Evolutionary conservation across 2,329 filamentous ascomycete species (phyloP).

Genomic region (Emergomyces africanus): DNA sequence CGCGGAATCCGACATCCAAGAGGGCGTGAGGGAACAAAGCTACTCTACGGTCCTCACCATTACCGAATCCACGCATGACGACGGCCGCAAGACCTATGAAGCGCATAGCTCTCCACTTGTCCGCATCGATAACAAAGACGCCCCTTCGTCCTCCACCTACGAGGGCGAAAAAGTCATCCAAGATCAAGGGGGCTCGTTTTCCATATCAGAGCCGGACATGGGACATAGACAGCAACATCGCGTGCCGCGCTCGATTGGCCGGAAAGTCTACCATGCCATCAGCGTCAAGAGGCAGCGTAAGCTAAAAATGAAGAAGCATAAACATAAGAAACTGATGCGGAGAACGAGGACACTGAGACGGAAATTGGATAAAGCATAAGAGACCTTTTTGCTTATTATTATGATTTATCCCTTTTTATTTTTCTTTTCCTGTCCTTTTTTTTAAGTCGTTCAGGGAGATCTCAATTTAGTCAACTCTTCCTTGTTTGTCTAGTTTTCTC

Average conservation of each 20-base stretch:
- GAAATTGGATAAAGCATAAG: constrained; percentile 56
- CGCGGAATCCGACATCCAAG: constrained; percentile 16
- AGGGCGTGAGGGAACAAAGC: constrained; percentile 23
- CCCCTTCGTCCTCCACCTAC: constrained; percentile 18
- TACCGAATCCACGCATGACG: constrained; percentile 39
- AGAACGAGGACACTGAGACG: constrained; percentile 76
- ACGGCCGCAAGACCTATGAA: constrained; percentile 40
- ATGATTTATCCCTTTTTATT: neutral
- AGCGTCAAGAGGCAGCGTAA: constrained; percentile 87
- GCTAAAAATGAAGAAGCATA: constrained; percentile 99
- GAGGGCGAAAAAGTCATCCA: constrained; percentile 11
- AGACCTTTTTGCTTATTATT: neutral
- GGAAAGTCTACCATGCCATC: constrained; percentile 63
- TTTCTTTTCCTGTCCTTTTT: neutral
- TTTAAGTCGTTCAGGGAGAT: neutral
- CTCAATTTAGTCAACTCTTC: neutral
- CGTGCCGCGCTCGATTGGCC: constrained; percentile 47
- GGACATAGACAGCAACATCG: constrained; percentile 57
- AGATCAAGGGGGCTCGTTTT: constrained; percentile 1
- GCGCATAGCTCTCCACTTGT: constrained; percentile 40
- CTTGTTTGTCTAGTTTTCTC: neutral
- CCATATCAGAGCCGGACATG: constrained; percentile 5
- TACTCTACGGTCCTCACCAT: constrained; percentile 41
- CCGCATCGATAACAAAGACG: constrained; percentile 26
- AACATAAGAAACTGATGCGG: constrained; percentile 99